A percentile compares a stretch with the other conserved stretches of the same genome.
Evolutionary conservation across 345 rosid species (phyloP).

Genomic region (Ailanthus altissimus): DNA sequence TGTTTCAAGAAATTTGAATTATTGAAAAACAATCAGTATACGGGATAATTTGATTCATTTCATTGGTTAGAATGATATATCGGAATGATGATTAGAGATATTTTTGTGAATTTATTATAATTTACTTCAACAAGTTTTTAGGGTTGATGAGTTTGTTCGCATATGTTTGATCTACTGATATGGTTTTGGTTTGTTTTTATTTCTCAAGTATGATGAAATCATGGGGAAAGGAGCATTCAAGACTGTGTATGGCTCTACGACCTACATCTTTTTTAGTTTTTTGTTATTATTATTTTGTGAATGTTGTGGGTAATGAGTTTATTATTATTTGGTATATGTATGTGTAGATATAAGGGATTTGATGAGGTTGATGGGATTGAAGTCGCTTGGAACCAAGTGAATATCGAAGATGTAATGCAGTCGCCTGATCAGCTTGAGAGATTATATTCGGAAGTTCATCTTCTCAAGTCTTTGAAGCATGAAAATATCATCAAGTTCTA

Average conservation of each 20-base stretch:
- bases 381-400: constrained; percentile 91
- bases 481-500: constrained; percentile 76
- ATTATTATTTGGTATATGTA: not conserved
- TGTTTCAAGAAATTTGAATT: not conserved
- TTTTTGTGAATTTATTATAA: not conserved
- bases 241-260: constrained; percentile 79
- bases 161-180: constrained; percentile 14
- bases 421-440: constrained; percentile 73
- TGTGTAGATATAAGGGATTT: constrained; percentile 75
- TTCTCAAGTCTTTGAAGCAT: constrained; percentile 75
- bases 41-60: not conserved
- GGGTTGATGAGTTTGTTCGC: constrained; percentile 1
- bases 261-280: constrained; percentile 24
- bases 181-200: constrained; percentile 18
- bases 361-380: constrained; percentile 87
- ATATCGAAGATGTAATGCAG: constrained; percentile 75
- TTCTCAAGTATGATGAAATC: constrained; percentile 73
- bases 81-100: not conserved
- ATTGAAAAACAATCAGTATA: not conserved
- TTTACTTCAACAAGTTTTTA: not conserved
- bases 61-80: not conserved
- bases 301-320: not conserved
- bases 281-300: not conserved
- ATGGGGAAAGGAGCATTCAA: constrained; percentile 96
- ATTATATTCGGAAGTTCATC: constrained; percentile 82